Evolutionary conservation across 768 basidiomycete genomes (phyloP).

Genomic region (Ramaria rubella): DNA sequence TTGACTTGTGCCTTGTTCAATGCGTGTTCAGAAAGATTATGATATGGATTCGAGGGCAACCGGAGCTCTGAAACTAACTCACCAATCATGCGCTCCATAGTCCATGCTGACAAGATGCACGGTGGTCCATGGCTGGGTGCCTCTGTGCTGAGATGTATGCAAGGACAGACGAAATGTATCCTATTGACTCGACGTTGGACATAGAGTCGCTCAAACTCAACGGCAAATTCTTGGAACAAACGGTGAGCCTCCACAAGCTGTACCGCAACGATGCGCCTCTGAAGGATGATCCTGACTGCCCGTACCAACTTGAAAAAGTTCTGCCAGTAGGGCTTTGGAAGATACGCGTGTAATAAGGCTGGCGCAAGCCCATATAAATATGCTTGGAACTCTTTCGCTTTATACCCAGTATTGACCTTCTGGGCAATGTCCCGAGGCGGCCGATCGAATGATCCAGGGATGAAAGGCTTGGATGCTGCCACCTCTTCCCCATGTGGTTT

Average conservation of each 20-base stretch:
- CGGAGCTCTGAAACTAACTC: neutral
- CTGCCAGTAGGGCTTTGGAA: conserved; percentile 21
- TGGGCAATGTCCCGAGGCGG: conserved; percentile 35
- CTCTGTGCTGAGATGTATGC: neutral
- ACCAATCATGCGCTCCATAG: neutral
- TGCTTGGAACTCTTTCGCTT: conserved; percentile 22
- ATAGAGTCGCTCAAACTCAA: neutral
- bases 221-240: neutral
- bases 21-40: neutral
- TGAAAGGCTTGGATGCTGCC: neutral
- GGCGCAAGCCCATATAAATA: conserved; percentile 28
- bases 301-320: conserved; percentile 15
- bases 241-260: neutral
- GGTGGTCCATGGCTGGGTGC: neutral
- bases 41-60: neutral
- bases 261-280: neutral
- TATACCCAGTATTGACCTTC: conserved; percentile 31
- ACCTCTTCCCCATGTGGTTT: neutral
- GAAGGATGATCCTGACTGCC: neutral
- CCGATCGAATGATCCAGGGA: conserved; percentile 36
- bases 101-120: neutral
- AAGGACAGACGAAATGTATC: conserved; percentile 3
- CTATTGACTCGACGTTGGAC: conserved; percentile 2
- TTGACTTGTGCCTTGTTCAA: neutral
- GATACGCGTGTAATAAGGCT: conserved; percentile 22